phyloP scores from a whole-genome alignment of 208 protist genomes.

The Leishmania turanica region DNA sequence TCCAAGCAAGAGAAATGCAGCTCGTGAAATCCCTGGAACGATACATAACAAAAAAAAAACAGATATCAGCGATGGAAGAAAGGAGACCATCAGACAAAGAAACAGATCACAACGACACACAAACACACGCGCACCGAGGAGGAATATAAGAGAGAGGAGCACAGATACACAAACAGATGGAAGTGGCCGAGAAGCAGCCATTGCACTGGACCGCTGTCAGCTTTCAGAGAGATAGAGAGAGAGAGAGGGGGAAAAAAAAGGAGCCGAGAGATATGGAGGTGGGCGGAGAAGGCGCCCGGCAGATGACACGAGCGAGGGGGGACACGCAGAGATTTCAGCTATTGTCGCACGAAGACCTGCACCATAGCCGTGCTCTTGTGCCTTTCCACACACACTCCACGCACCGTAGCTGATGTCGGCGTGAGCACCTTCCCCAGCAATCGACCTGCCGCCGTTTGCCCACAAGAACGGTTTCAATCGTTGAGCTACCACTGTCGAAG shows the following conservation, averaged over 20 bases:
- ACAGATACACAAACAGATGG: slow-evolving; percentile 9
- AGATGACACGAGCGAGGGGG: neutral
- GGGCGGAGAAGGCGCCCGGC: neutral
- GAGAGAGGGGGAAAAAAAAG: neutral
- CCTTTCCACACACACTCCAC: neutral
- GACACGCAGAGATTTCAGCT: neutral
- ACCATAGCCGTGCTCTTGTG: neutral
- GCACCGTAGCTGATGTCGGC: neutral
- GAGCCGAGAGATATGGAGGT: slow-evolving; percentile 8
- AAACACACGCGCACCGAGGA: neutral
- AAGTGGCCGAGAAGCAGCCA: neutral
- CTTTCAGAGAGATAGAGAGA: slow-evolving; percentile 3
- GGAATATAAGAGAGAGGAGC: neutral
- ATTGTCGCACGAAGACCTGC: neutral
- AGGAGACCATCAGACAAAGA: slow-evolving; percentile 9
- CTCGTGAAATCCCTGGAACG: neutral
- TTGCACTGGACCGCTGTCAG: neutral
- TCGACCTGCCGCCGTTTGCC: neutral
- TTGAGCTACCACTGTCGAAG: neutral
- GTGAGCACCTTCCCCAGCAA: neutral
- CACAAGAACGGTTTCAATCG: neutral
- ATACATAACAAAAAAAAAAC: neutral
- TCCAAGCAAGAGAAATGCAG: neutral
- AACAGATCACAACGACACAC: neutral
- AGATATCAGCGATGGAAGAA: neutral